Base-by-base conservation (phyloP, 352 stramenopile genomes). In the Pythium vanterpoolii region DNA sequence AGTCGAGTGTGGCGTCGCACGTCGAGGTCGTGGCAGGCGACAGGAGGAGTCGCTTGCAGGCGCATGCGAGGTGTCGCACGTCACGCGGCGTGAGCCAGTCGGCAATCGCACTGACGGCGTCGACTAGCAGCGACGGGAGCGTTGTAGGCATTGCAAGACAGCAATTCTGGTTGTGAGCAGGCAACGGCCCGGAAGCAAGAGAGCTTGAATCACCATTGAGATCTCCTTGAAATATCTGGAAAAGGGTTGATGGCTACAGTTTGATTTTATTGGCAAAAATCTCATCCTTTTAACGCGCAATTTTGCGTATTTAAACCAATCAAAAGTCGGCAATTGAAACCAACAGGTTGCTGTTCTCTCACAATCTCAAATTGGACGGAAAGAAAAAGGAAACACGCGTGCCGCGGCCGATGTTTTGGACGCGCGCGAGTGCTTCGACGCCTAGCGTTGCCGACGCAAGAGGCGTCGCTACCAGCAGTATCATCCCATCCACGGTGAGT, bases 321-420 rank as follows among this genome's bases (percentile, higher is more conserved):
- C 33, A 38, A 6, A 38, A 38, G 33, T 14, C n/a, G n/a, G n/a
- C n/a, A n/a, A n/a, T n/a, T n/a, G n/a, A 13, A 9, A 18, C 1
- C 5, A 13, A 10, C 33, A 10, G 33, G 10, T 38, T 14, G 3
- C 5, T 4, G 10, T 38, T 14, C 16, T 7, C 33, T n/a, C n/a
- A n/a, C n/a, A n/a, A n/a, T n/a, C n/a, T n/a, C 31, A 11, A 36
- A 36, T 6, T 11, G 31, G 31, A 11, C 31, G 10, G 16, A 14
- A 14, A 14, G 33, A 38, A 18, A 9, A 38, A 9, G 16, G 5
- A 38, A 38, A 38, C 16, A 38, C 16, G 10, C 16, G 33, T 14
- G 3, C 31, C 33, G 33, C 33, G 33, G 2, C 3, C 31, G 19
- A 64, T 64, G 56, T 64, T 64, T 26, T 64, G 56, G 56, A 57